These are phyloP conservation scores for Cutaneotrichosporon sp. DNA, from an alignment of 1,284 basidiomycete genomes.

Conservation along the genomic window DNA sequence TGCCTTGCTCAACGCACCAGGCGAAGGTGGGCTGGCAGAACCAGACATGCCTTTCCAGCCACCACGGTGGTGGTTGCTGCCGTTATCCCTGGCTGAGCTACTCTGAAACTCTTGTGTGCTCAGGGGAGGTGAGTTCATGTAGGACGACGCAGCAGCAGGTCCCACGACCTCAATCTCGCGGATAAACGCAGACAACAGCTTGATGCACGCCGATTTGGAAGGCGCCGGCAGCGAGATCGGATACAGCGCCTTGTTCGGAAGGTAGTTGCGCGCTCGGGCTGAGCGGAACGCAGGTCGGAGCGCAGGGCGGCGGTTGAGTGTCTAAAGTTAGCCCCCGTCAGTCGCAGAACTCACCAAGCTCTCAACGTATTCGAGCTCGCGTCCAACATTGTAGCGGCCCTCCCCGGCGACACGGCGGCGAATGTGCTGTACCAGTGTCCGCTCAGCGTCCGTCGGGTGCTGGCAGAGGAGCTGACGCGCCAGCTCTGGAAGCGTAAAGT, in stretches of 20 bases:
- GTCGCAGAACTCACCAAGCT: conserved; percentile 26
- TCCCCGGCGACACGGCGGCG: conserved; percentile 39
- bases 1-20: background rate
- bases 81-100: background rate
- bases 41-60: background rate
- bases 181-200: conserved; percentile 28
- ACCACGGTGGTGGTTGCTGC: background rate
- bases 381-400: conserved; percentile 40
- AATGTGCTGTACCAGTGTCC: conserved; percentile 44
- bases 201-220: conserved; percentile 40
- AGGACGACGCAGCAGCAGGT: conserved; percentile 12
- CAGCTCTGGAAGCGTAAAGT: conserved; percentile 42
- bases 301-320: conserved; percentile 32
- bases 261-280: conserved; percentile 37
- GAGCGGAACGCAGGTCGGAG: conserved; percentile 43
- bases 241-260: conserved; percentile 29
- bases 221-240: conserved; percentile 41
- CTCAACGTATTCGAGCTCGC: conserved; percentile 43
- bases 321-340: conserved; percentile 12
- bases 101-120: background rate
- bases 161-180: conserved; percentile 30
- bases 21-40: background rate
- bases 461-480: conserved; percentile 35
- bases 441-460: conserved; percentile 38
- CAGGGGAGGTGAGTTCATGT: conserved; percentile 2